Evolutionary conservation across 1,139 yeast genomes (phyloP).

Genomic region (Arxiozyma slooffiae): DNA sequence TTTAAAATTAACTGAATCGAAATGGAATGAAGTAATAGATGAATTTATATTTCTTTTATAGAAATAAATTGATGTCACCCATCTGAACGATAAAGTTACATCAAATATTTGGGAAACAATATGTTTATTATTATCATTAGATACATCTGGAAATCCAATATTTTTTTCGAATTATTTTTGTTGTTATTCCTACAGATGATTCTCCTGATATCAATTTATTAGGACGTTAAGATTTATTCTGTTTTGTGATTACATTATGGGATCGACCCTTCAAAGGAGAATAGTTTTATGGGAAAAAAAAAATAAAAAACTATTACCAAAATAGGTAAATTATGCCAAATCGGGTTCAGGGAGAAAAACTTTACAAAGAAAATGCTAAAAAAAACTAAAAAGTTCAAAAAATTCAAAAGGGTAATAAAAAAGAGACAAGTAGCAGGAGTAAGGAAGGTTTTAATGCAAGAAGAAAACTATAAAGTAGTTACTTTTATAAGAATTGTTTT

Average conservation of each 20-base stretch:
- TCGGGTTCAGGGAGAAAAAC: no score
- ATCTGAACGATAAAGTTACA: slow-evolving; percentile 14
- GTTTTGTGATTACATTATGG: slow-evolving; percentile 9
- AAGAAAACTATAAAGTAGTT: no score
- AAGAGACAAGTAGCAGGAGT: no score
- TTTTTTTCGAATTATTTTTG: slow-evolving; percentile 10
- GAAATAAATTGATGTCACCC: slow-evolving; percentile 9
- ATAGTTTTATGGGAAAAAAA: no score
- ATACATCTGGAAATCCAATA: slow-evolving; percentile 17
- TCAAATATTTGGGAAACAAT: slow-evolving; percentile 17
- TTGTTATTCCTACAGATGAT: no score
- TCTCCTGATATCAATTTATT: slow-evolving; percentile 6
- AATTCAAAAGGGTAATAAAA: no score
- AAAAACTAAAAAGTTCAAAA: no score
- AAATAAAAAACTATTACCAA: no score
- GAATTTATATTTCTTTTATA: slow-evolving; percentile 10
- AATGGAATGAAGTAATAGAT: slow-evolving; percentile 21
- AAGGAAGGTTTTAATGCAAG: no score
- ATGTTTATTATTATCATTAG: slow-evolving; percentile 14
- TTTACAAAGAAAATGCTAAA: no score
- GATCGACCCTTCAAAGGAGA: slow-evolving; percentile 2
- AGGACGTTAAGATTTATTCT: slow-evolving; percentile 18
- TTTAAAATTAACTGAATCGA: slow-evolving; percentile 18
- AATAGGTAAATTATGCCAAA: no score
- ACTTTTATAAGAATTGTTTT: no score